Evolutionary conservation across 306 rosid species (phyloP).

Genomic region (Gleditsia sinensis): DNA sequence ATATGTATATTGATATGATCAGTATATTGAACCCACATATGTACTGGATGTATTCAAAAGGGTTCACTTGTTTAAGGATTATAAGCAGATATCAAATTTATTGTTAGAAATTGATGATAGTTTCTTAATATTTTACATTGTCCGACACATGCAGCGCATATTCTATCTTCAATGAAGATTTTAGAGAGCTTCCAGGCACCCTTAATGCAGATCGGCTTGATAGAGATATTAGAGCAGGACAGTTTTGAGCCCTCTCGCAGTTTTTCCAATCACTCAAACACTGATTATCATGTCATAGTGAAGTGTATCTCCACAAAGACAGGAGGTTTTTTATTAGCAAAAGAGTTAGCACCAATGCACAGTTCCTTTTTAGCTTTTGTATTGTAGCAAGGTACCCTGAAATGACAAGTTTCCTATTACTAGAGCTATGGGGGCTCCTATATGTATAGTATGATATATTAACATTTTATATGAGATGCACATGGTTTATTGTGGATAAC

Average conservation of each 20-base stretch:
- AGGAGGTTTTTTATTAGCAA: constrained; percentile 8
- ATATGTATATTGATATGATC: not conserved
- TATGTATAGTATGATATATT: constrained; percentile 25
- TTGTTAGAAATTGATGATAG: constrained; percentile 9
- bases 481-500: constrained; percentile 27
- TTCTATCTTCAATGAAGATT: constrained; percentile 94
- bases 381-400: constrained; percentile 18
- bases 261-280: constrained; percentile 10
- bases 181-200: constrained; percentile 92
- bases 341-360: constrained; percentile 16
- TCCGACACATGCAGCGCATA: constrained; percentile 68
- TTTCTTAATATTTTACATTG: constrained; percentile 8
- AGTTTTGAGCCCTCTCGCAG: constrained; percentile 55
- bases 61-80: not conserved
- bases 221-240: constrained; percentile 87
- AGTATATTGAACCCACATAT: constrained; percentile 21
- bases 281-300: constrained; percentile 26
- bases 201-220: constrained; percentile 87
- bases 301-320: constrained; percentile 33
- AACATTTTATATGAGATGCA: not conserved
- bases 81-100: constrained; percentile 16
- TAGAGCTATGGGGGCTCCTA: not conserved
- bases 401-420: constrained; percentile 30
- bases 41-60: not conserved
- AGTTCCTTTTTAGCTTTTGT: constrained; percentile 4